Base-by-base conservation (phyloP, 352 stramenopile species). In the Globisporangium rhizosaccharum region DNA sequence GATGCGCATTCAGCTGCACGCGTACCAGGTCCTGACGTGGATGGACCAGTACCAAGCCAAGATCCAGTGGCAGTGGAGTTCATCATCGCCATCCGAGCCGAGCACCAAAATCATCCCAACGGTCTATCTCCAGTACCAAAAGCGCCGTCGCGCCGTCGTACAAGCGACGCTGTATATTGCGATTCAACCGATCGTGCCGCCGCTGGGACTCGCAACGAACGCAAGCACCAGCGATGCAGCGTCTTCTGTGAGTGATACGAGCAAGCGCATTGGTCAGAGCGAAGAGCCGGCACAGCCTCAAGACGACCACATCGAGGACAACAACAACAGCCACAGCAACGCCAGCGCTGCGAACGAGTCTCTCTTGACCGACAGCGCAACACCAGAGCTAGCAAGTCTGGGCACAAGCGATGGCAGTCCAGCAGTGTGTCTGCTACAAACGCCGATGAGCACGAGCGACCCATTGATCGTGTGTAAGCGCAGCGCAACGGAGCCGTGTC, bases 101-200 rank as follows among this genome's bases (percentile, higher is more conserved):
- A 23, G 15, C 56, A 69, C 23, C 65, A 66, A 14, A 67, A 59
- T 3, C 18, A 53, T 87, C 8, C 79, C 77, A 3, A 47, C 67
- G 0, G 77, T 89, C 17, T 89, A 81, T 28, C 53, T 91, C 3
- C 81, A 91, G 52, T 89, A 79, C 44, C 78, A 88, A 51, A 82
- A 82, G 53, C 69, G 73, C 2, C 67, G 55, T 15, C 66, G 75
- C 18, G 49, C 17, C 6, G 12, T 33, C 5, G 49, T 62, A 15
- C 41, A 42, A 18, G 53, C 54, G 23, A 61, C 54, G 10, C 15
- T 67, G 41, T 56, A 50, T 30, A 15, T 65, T 6, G 36, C 50
- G 14, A 42, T 59, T 48, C 51, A 37, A 7, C 61, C 61, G 3
- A 56, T 65, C 33, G 18, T 65, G 15, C 59, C 53, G n/a, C 53